These are phyloP conservation scores for Actinomucor elegans DNA, from an alignment of 371 early-diverging fungal genomes.

Conservation along the genomic window DNA sequence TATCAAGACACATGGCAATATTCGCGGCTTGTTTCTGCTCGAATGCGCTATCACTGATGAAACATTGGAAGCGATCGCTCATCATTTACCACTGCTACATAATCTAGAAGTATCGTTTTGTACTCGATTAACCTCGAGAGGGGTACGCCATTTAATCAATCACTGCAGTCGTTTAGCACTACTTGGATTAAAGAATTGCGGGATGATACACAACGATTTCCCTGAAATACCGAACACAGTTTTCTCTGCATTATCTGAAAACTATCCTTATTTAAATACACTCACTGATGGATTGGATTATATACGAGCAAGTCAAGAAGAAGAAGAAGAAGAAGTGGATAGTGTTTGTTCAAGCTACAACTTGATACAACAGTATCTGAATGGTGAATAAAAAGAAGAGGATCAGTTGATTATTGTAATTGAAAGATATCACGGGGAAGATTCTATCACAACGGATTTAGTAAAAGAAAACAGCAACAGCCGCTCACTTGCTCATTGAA, in stretches of 20 bases:
- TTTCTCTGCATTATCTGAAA: conserved; percentile 1
- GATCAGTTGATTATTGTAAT: too few species aligned
- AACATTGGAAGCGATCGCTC: conserved; percentile 27
- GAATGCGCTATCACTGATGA: conserved; percentile 42
- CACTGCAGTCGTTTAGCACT: conserved; percentile 22
- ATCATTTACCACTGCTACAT: conserved; percentile 22
- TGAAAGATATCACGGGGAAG: not conserved
- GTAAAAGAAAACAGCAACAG: too few species aligned
- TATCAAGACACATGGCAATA: conserved; percentile 26
- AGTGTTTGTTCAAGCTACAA: conserved; percentile 19
- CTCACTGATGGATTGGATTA: conserved; percentile 13
- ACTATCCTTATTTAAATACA: conserved; percentile 17
- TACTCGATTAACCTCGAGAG: conserved; percentile 17
- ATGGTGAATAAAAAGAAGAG: not conserved
- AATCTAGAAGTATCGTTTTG: conserved; percentile 43
- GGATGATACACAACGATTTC: conserved; percentile 23
- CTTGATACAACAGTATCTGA: conserved; percentile 24
- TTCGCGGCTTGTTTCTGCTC: conserved; percentile 31
- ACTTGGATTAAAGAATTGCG: conserved; percentile 42
- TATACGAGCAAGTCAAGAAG: conserved; percentile 1
- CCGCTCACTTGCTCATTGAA: too few species aligned
- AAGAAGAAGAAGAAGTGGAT: conserved; percentile 5
- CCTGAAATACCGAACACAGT: conserved; percentile 26
- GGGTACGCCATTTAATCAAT: conserved; percentile 30
- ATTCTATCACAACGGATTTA: not conserved